Evolutionary conservation across 306 rosid species (phyloP), one percentile per base, ranked within the genome.

Genomic region (Gynostemma pentaphyllum): DNA sequence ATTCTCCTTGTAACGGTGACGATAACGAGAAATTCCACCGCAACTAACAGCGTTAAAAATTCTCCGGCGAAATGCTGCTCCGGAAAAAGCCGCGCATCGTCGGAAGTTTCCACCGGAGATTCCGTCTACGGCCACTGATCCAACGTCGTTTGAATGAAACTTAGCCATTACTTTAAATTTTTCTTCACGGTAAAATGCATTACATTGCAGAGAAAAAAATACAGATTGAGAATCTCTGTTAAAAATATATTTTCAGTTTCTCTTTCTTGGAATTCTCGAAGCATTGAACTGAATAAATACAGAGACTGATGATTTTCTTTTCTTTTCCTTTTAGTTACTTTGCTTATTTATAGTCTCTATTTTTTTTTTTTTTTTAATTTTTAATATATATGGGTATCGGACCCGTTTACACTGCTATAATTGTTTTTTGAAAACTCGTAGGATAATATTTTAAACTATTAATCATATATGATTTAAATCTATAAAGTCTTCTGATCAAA

Each of bases 11-110:
- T 67, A 57, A 10, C 57, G 79, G 45, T 73, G 82, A 59, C 77
- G 73, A 42, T 67, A 68, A 8, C 94, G 87, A 18, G 95, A 87
- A 63, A 74, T 73, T 5, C 85, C 81, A 23, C 97, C 97, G 73
- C 99, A 92, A 69, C 95, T 92, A 34, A 92, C 75, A 54, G 95
- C 94, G 69, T 82, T 81, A 16, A 82, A 75, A 59, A 94, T 68
- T 73, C 74, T 73, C 69, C 95, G 88, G 55, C 95, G 94, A 46
- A 94, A 71, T 16, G 88, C 68, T 18, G 96, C 70, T 22, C 75
- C 82, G 21, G 91, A 86, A 63, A 79, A 78, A 21, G 79, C 70
- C 21, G 82, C 70, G 83, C 96, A 78, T 7, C 72, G 29, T 7
- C 99, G 85, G 79, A 68, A 82, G 73, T 82, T 77, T 14, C 76